phyloP scores from a whole-genome alignment of 2,329 filamentous ascomycete genomes.

The Cercospora sp. region DNA sequence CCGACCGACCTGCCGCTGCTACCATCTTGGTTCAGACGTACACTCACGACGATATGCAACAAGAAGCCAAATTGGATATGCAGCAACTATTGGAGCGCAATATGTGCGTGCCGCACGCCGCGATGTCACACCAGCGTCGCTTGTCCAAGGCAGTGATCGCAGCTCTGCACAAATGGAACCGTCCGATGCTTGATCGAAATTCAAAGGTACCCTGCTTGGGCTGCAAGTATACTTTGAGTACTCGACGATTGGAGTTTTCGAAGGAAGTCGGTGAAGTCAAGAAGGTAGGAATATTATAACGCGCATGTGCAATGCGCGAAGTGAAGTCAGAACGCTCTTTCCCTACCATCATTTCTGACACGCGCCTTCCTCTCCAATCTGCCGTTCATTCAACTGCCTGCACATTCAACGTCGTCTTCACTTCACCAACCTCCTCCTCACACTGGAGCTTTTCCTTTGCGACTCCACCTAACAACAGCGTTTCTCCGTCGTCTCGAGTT shows the following conservation, averaged over 20 bases:
- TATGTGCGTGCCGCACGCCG: neutral
- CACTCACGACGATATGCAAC: neutral
- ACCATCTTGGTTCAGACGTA: neutral
- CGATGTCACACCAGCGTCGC: neutral
- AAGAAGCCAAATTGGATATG: neutral
- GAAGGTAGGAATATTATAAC: conserved; percentile 1
- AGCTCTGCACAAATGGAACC: neutral
- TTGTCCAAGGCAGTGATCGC: neutral
- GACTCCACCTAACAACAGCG: conserved; percentile 9
- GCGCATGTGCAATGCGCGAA: neutral
- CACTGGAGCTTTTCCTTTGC: neutral
- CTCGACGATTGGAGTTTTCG: neutral
- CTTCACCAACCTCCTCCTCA: neutral
- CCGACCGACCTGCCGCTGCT: neutral
- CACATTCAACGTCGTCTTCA: neutral
- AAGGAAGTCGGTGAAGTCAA: neutral
- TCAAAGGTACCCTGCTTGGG: neutral
- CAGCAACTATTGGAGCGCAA: neutral
- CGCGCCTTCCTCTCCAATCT: conserved; percentile 5
- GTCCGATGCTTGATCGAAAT: neutral
- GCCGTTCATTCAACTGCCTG: neutral
- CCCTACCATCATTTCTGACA: neutral
- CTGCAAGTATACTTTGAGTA: neutral
- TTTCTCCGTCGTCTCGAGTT: neutral
- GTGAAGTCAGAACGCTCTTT: neutral